phyloP scores from a whole-genome alignment of 2,329 filamentous ascomycete genomes.

The Phoma herbarum region DNA sequence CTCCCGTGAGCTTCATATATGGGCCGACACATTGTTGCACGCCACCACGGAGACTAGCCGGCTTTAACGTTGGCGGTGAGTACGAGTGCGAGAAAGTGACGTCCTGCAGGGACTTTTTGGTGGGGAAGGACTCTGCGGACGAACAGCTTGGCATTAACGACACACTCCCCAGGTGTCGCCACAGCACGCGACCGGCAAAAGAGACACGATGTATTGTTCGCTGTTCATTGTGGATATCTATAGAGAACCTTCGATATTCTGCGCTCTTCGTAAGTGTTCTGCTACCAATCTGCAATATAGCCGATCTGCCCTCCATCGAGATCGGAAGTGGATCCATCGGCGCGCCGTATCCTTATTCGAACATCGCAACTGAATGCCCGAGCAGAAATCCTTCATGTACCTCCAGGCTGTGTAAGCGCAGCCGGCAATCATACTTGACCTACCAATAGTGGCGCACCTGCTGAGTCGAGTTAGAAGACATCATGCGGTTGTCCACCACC shows the following conservation, averaged over 20 bases:
- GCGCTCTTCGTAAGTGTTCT: not conserved
- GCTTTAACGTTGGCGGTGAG: conserved; percentile 11
- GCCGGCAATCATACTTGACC: not conserved
- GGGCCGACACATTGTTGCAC: not conserved
- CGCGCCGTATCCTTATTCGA: not conserved
- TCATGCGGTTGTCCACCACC: not conserved
- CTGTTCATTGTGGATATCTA: not conserved
- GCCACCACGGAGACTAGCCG: conserved; percentile 17
- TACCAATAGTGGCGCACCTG: conserved; percentile 7
- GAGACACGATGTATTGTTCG: not conserved
- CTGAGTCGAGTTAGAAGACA: not conserved
- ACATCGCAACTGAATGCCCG: conserved; percentile 12
- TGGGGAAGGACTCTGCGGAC: conserved; percentile 10
- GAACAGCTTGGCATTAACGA: conserved; percentile 8
- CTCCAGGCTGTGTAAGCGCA: not conserved
- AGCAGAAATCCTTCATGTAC: conserved; percentile 8
- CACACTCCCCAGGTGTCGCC: not conserved
- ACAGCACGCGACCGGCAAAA: not conserved
- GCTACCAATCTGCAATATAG: not conserved
- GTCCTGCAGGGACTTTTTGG: conserved; percentile 12
- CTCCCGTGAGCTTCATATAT: conserved; percentile 9
- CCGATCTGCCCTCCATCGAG: not conserved
- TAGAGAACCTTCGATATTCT: not conserved
- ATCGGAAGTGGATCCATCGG: conserved; percentile 8
- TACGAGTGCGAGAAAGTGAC: conserved; percentile 1